phyloP scores from a whole-genome alignment of 1,284 basidiomycete species.

The Ustilago trichophora region DNA sequence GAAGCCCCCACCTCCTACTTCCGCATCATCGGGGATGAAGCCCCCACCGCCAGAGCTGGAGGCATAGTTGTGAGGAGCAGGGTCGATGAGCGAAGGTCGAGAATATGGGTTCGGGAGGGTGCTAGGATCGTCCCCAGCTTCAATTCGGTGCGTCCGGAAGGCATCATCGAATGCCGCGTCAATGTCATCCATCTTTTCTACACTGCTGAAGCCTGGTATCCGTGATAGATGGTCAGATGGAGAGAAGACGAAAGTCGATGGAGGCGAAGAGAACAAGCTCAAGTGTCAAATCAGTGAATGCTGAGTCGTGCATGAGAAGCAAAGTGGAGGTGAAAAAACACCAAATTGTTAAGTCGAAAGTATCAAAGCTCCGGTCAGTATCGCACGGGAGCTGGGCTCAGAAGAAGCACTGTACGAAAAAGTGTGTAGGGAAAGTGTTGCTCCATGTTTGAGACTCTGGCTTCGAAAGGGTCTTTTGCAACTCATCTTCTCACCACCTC shows the following conservation, averaged over 20 bases:
- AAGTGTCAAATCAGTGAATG: too few species aligned
- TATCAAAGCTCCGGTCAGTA: background rate
- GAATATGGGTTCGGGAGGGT: constrained; percentile 44
- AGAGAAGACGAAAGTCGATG: too few species aligned
- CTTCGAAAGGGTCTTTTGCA: too few species aligned
- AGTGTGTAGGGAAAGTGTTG: constrained; percentile 3
- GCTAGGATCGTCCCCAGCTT: constrained; percentile 39
- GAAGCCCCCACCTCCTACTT: constrained; percentile 21
- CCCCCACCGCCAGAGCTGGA: constrained; percentile 20
- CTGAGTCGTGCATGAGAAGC: constrained; percentile 40
- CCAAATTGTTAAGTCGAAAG: too few species aligned
- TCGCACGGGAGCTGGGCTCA: background rate
- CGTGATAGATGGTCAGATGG: too few species aligned
- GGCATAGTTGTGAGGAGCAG: background rate
- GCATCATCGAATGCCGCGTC: constrained; percentile 52
- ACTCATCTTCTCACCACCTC: background rate
- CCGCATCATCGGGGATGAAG: constrained; percentile 38
- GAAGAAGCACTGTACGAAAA: constrained; percentile 22
- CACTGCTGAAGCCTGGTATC: too few species aligned
- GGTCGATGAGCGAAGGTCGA: constrained; percentile 3
- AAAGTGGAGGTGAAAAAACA: too few species aligned
- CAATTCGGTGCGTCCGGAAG: constrained; percentile 36
- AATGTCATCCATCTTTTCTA: constrained; percentile 17
- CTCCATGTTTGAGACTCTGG: too few species aligned
- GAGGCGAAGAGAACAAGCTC: too few species aligned